Evolutionary conservation across 352 stramenopile species (phyloP), one percentile per base, ranked within the genome.

Genomic region (Paralagenidium karlingii): DNA sequence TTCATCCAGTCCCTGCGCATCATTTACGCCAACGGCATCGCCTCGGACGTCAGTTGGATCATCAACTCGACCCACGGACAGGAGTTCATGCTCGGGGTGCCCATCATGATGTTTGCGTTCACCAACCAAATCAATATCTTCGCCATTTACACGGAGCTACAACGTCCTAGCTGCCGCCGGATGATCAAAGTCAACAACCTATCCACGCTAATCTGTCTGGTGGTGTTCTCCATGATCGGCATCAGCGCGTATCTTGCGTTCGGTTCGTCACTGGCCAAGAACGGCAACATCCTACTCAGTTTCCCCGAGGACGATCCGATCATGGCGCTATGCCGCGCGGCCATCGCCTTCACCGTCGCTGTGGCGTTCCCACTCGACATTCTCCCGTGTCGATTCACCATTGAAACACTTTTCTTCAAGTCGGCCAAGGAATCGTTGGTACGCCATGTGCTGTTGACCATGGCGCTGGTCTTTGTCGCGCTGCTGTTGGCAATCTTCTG

Each of bases 81-180:
- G n/a, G 52, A 90, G 37, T 90, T 87, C 24, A 87, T 90, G 70
- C 71, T 90, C 7, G 82, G 73, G 30, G 76, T 90, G 22, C 76
- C 76, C 13, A 87, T 90, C 55, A 70, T 90, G 41, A 90, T 90
- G 76, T 90, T 90, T 45, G 76, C 76, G 15, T 90, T 90, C 53
- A 90, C 76, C n/a, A 85, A 70, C 41, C 76, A 90, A 64, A 69
- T 86, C 8, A 90, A 90, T 32, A 73, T 90, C 10, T 90, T 90
- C 34, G 87, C 76, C 13, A 90, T 90, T 51, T 90, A 87, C 47
- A 90, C 76, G n/a, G 76, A 90, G 44, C 62, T 90, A 11, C 76
- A 90, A 47, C 73, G 76, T 1, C 76, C 76, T 30, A 84, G 74
- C 51, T 86, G 87, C 43, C 76, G 76, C 18, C 76, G 76, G 29